A percentile compares a stretch with the other conserved stretches of the same genome.
These are phyloP conservation scores for Fraxinus baroniana DNA, from an alignment of 305 asterid genomes.

Conservation along the genomic window DNA sequence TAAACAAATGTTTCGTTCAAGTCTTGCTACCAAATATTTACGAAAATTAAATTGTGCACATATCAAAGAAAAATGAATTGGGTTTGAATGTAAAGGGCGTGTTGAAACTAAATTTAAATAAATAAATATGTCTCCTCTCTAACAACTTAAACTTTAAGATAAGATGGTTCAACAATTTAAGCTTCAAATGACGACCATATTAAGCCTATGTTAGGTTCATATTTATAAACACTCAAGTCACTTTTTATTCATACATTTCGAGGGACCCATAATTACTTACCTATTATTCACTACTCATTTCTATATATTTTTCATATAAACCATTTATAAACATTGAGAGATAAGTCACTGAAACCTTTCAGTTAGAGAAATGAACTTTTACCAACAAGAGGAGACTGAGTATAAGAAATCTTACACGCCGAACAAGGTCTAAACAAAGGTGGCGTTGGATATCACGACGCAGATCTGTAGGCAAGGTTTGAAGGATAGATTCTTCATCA, in stretches of 20 bases:
- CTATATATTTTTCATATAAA: too few species aligned
- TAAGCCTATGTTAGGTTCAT: background rate
- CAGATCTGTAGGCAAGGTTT: constrained; percentile 65
- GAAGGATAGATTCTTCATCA: constrained; percentile 61
- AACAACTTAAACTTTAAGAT: background rate
- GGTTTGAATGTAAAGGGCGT: background rate
- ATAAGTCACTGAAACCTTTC: background rate
- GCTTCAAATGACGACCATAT: background rate
- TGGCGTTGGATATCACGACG: constrained; percentile 77
- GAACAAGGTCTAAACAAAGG: constrained; percentile 77
- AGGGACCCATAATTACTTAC: background rate
- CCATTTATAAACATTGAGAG: background rate
- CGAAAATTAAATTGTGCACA: background rate
- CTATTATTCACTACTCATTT: background rate
- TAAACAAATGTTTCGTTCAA: background rate
- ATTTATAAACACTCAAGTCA: background rate
- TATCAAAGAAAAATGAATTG: background rate
- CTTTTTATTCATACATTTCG: too few species aligned
- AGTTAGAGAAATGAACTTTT: background rate
- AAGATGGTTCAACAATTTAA: background rate
- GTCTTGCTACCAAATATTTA: background rate
- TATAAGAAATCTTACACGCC: constrained; percentile 52
- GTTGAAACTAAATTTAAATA: background rate
- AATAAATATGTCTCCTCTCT: background rate
- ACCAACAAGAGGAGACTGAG: background rate